Evolutionary conservation across 2,329 filamentous ascomycete species (phyloP).

Genomic region (Sporothrix inflata): DNA sequence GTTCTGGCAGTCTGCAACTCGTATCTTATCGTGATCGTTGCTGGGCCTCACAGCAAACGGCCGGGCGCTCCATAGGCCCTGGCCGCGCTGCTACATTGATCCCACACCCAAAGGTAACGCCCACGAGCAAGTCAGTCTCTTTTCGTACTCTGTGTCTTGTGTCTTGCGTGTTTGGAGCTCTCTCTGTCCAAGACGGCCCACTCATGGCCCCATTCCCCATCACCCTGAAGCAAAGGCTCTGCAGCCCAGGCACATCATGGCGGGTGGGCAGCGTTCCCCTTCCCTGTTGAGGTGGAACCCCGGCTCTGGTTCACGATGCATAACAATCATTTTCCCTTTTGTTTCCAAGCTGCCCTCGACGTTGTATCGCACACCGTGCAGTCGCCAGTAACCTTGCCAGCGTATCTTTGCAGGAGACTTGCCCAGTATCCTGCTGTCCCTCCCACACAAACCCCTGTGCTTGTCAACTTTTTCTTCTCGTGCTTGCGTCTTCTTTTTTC

Average conservation of each 20-base stretch:
- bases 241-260: conserved; percentile 19
- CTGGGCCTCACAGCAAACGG: not conserved
- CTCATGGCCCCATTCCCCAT: conserved; percentile 30
- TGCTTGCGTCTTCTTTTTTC: not conserved
- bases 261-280: not conserved
- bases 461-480: not conserved
- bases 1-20: not conserved
- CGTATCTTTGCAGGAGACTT: not conserved
- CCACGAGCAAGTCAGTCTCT: not conserved
- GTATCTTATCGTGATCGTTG: conserved; percentile 10
- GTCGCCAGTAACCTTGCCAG: conserved; percentile 9
- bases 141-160: not conserved
- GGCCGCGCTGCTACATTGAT: not conserved
- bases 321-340: conserved; percentile 19
- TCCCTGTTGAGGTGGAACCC: not conserved
- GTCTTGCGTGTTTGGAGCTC: conserved; percentile 16
- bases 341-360: conserved; percentile 18
- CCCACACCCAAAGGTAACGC: conserved; percentile 1
- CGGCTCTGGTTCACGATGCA: conserved; percentile 21
- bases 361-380: conserved; percentile 17
- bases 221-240: conserved; percentile 27
- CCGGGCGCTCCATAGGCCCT: not conserved
- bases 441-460: conserved; percentile 9
- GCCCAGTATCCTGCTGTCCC: not conserved
- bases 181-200: conserved; percentile 16